Conservation (phyloP, 495 filamentous ascomycete species). For the Cryomyces minteri region DNA sequence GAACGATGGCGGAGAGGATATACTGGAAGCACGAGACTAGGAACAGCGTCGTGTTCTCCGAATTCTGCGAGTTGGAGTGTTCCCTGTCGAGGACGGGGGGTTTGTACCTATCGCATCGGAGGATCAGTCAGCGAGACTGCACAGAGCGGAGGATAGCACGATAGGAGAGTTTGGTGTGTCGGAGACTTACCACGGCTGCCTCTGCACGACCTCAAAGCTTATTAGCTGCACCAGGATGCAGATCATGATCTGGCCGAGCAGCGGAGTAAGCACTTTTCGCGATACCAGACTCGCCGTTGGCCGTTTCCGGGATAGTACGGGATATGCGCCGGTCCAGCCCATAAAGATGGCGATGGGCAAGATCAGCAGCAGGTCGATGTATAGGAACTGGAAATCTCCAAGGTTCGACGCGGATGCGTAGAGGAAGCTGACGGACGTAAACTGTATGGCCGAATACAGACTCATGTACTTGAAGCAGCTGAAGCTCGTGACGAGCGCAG, state of each 20-base stretch:
- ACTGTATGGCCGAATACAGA: slow-evolving; percentile 96
- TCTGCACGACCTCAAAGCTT: slow-evolving; percentile 50
- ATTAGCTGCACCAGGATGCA: slow-evolving; percentile 62
- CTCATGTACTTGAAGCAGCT: slow-evolving; percentile 99
- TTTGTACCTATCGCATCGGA: slow-evolving; percentile 38
- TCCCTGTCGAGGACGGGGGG: slow-evolving; percentile 57
- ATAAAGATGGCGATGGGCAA: slow-evolving; percentile 96
- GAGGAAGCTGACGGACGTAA: slow-evolving; percentile 94
- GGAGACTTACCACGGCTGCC: slow-evolving; percentile 51
- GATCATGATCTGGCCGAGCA: slow-evolving; percentile 76
- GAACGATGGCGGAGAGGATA: slow-evolving; percentile 67
- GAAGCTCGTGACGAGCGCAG: slow-evolving; percentile 91
- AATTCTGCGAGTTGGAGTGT: slow-evolving; percentile 71
- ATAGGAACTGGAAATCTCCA: slow-evolving; percentile 95
- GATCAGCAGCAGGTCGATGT: slow-evolving; percentile 85
- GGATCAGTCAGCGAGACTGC: neutral
- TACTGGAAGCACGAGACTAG: slow-evolving; percentile 88
- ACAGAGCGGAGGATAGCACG: slow-evolving; percentile 2
- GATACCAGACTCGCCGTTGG: slow-evolving; percentile 89
- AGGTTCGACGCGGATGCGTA: slow-evolving; percentile 93
- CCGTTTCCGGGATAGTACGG: slow-evolving; percentile 58
- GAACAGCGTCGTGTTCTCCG: slow-evolving; percentile 82
- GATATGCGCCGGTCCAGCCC: slow-evolving; percentile 85
- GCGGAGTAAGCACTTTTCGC: slow-evolving; percentile 74
- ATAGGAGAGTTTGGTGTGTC: no score